phyloP scores from a whole-genome alignment of 139 green algal genomes.

The Tetraselmis chui region DNA sequence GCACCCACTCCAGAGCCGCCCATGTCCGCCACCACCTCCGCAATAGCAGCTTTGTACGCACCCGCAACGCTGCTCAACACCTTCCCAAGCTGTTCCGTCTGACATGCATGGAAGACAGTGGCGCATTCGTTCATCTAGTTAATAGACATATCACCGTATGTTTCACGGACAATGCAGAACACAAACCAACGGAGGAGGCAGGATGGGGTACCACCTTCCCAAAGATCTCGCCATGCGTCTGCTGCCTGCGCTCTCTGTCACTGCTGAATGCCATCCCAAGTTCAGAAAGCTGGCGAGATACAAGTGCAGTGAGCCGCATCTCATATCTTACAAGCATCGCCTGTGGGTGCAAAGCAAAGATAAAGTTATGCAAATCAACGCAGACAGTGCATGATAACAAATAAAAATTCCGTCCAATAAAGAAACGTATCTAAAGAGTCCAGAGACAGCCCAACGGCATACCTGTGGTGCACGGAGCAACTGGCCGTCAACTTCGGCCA shows the following conservation, averaged over 20 bases:
- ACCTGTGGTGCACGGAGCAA: no score
- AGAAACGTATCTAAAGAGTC: no score
- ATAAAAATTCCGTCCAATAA: no score
- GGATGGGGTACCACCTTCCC: neutral
- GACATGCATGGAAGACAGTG: no score
- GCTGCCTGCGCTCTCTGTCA: neutral
- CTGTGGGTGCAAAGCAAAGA: neutral
- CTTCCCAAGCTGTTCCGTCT: neutral
- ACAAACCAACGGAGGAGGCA: no score
- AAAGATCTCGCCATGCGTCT: neutral
- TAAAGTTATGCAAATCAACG: no score
- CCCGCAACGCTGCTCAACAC: neutral
- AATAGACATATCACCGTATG: no score
- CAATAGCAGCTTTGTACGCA: neutral
- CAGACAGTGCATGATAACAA: no score
- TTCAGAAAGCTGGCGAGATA: neutral
- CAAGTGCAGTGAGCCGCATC: neutral
- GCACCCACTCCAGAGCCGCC: neutral
- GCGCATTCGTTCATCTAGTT: no score
- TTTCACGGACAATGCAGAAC: no score
- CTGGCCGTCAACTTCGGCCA: no score
- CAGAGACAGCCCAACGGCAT: no score
- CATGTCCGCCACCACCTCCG: neutral
- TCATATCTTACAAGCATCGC: neutral
- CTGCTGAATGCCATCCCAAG: neutral